Percentiles rank a stretch among this genome's conserved stretches.
Evolutionary conservation across 192 early-diverging fungal species (phyloP).

Genomic region (Rhizoclosmatium sp.): DNA sequence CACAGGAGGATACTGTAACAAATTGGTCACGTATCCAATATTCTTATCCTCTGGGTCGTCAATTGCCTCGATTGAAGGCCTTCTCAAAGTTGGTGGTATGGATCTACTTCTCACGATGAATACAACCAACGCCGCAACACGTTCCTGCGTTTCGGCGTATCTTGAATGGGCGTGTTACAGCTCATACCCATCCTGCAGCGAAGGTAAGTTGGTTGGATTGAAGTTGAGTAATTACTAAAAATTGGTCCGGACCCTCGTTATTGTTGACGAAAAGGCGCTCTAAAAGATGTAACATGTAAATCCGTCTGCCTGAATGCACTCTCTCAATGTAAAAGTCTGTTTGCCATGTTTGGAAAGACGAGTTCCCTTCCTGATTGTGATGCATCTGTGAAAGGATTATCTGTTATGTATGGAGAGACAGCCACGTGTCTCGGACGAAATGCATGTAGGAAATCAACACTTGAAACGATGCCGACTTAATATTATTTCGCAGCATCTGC

Average conservation of each 20-base stretch:
- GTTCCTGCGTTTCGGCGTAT: slow-evolving; percentile 8
- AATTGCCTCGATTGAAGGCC: not conserved
- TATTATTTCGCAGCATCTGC: not conserved
- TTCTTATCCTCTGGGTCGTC: not conserved
- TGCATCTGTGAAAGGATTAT: not conserved
- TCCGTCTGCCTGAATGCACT: slow-evolving; percentile 3
- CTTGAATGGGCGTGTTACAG: slow-evolving; percentile 9
- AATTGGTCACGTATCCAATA: slow-evolving; percentile 9
- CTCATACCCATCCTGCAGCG: not conserved
- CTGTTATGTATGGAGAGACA: not conserved
- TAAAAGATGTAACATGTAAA: not conserved
- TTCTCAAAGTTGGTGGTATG: slow-evolving; percentile 13
- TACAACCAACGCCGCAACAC: not conserved
- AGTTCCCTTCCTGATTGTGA: slow-evolving; percentile 6
- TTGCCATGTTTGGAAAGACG: not conserved
- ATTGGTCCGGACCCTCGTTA: not conserved
- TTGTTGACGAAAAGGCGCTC: not conserved
- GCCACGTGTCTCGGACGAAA: not conserved
- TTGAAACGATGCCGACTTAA: not conserved
- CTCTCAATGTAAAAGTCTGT: not conserved
- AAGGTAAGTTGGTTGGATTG: not conserved
- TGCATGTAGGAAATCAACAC: not conserved
- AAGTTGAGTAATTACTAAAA: not conserved
- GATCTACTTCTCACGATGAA: slow-evolving; percentile 9
- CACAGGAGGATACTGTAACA: slow-evolving; percentile 1